Evolutionary conservation across 345 rosid species (phyloP).

Genomic region (Erysimum cheiranthoides): DNA sequence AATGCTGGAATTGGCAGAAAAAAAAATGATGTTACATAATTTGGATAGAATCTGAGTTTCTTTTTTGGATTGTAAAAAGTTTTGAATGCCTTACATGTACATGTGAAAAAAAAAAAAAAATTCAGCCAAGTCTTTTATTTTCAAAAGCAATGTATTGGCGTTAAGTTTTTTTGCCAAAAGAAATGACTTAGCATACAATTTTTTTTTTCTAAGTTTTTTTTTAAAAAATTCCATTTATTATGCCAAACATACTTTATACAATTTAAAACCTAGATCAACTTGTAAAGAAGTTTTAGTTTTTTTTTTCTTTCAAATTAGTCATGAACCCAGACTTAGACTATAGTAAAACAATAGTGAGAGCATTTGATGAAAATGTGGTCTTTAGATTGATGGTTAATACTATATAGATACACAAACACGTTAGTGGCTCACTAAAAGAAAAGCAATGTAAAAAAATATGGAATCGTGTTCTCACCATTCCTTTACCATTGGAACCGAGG

Average conservation of each 20-base stretch:
- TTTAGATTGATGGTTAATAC: not conserved
- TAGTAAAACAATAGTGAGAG: not conserved
- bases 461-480: slow-evolving; percentile 58
- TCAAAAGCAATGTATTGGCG: not conserved
- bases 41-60: not conserved
- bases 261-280: not conserved
- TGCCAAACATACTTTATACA: not conserved
- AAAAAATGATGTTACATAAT: not conserved
- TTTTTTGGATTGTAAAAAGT: not conserved
- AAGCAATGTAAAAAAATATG: not conserved
- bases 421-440: not conserved
- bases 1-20: not conserved
- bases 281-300: not conserved
- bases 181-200: no score
- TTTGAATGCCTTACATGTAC: not conserved
- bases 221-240: no score
- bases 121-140: no score
- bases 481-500: slow-evolving; percentile 55
- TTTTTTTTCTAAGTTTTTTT: no score
- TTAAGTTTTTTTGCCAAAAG: slow-evolving; percentile 16
- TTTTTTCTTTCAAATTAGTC: not conserved
- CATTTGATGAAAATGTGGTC: not conserved
- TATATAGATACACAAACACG: not conserved
- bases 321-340: not conserved
- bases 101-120: not conserved